phyloP scores from a whole-genome alignment of 257 asterid species.

The Anisodus tanguticus region DNA sequence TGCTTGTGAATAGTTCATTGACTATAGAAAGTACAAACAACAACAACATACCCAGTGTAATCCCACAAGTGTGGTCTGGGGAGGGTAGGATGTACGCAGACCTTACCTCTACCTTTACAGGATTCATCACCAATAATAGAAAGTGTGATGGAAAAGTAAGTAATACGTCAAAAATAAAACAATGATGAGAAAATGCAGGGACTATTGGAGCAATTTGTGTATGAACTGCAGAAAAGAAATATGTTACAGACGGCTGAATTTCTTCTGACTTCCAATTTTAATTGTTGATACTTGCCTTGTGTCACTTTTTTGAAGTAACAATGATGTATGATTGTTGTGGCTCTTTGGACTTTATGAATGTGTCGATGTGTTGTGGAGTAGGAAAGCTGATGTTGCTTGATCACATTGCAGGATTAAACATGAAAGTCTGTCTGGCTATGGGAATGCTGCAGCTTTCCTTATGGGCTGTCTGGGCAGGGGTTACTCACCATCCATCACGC shows the following conservation, averaged over 20 bases:
- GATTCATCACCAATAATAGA: too few relatives aligned
- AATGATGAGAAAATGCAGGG: constrained; percentile 3
- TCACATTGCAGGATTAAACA: constrained; percentile 67
- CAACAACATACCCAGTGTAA: too few relatives aligned
- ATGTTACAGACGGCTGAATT: not conserved
- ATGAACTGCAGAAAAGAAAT: not conserved
- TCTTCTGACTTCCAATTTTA: constrained; percentile 20
- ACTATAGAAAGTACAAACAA: not conserved
- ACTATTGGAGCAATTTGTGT: not conserved
- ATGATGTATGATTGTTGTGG: constrained; percentile 2
- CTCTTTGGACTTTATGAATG: not conserved
- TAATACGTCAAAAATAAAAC: not conserved
- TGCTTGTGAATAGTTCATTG: not conserved
- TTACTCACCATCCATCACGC: constrained; percentile 67
- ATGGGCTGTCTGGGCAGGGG: constrained; percentile 86
- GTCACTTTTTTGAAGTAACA: constrained; percentile 13
- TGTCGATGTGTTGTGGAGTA: not conserved
- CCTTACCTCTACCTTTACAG: too few relatives aligned
- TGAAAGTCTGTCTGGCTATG: constrained; percentile 67
- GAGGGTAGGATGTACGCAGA: too few relatives aligned
- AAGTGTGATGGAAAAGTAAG: not conserved
- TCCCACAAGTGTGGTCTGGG: too few relatives aligned
- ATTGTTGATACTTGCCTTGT: constrained; percentile 1
- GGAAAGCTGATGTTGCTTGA: not conserved
- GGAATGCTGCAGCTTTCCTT: constrained; percentile 51